Evolutionary conservation across 2,329 filamentous ascomycete species (phyloP), one percentile per base, ranked within the genome.

Genomic region (Cladosporium austrohemisphaericum): DNA sequence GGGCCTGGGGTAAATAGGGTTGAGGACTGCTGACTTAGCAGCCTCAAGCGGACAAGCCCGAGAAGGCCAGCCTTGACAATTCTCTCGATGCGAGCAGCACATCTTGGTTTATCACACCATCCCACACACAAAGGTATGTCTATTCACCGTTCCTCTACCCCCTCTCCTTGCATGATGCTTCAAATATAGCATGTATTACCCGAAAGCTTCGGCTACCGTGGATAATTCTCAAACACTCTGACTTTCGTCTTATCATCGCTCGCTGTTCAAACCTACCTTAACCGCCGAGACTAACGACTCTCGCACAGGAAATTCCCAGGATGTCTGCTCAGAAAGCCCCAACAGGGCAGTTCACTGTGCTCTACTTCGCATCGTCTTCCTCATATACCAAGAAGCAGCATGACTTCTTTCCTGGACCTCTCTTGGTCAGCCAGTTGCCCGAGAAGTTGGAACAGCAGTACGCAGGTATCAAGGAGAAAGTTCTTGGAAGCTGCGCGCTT

Each of bases 351-450:
- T 94, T 93, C 71, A 86, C 78, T 50, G 72, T 94, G 37, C 79
- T 93, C 49, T 94, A 92, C 71, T 94, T 94, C 70, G 88, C 88
- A 51, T 79, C 81, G 54, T 86, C 87, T 11, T 77, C 79, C 50
- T 84, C 84, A 25, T 87, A 79, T 66, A 89, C 88, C 1, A 73
- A 74, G n/a, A 86, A 81, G 62, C 76, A 83, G 52, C 72, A 74
- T 53, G 88, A 93, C 62, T 61, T 71, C 13, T 65, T 93, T 9
- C 73, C 79, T 2, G 86, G 86, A 10, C 86, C 87, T 28, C 65
- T 91, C 28, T 71, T 77, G 1, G 65, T 88, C 22, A 65, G 70
- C 31, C 71, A 79, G 56, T 76, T 94, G 18, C 89, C 88, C 60
- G 68, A 71, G n/a, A 64, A 71, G 53, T 75, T 94, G 6, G 88